Evolutionary conservation across 2,329 filamentous ascomycete species (phyloP).

Genomic region (Cercospora berteroae): DNA sequence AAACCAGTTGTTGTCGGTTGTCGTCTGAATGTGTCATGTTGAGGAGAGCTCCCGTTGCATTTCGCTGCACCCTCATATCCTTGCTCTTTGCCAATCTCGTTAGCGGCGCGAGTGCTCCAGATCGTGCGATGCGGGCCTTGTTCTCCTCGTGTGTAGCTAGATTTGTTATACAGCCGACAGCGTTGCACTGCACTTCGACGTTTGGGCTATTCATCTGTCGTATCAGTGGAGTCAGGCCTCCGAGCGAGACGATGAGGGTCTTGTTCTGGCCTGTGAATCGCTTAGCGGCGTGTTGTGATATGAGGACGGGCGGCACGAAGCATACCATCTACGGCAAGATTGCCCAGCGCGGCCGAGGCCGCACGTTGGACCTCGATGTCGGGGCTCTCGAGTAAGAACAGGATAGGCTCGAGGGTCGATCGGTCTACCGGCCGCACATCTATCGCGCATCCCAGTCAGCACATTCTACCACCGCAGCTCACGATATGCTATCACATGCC

Average conservation of each 20-base stretch:
- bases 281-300: constrained; percentile 73
- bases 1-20: constrained; percentile 95
- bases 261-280: constrained; percentile 84
- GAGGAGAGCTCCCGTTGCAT: constrained; percentile 90
- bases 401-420: constrained; percentile 91
- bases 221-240: constrained; percentile 86
- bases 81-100: constrained; percentile 93
- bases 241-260: constrained; percentile 88
- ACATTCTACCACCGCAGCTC: background rate
- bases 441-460: constrained; percentile 41
- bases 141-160: constrained; percentile 98
- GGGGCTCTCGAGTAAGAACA: constrained; percentile 89
- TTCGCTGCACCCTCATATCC: constrained; percentile 97
- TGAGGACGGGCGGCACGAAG: constrained; percentile 76
- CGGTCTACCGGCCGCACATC: constrained; percentile 96
- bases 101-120: constrained; percentile 84
- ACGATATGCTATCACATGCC: constrained; percentile 54
- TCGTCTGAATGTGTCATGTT: constrained; percentile 99
- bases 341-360: constrained; percentile 91
- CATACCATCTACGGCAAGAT: constrained; percentile 92
- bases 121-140: constrained; percentile 96
- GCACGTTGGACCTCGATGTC: constrained; percentile 97
- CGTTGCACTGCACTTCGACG: constrained; percentile 98
- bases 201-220: constrained; percentile 98
- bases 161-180: constrained; percentile 97